Base-by-base conservation (phyloP, 305 asterid species). In the Fraxinus sp. region DNA sequence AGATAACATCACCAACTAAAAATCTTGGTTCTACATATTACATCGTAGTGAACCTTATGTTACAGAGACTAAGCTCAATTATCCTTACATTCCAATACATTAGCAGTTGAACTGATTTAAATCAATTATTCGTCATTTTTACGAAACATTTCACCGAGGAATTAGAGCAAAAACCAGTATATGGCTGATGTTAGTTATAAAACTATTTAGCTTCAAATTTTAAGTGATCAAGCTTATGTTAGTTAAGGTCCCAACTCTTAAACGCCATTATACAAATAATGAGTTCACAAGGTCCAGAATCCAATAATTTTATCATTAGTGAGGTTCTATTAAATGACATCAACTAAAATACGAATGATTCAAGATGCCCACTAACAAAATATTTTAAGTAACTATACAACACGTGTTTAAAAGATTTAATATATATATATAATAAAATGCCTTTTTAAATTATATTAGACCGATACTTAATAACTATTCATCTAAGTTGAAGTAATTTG, bases 11-110 rank as follows among this genome's bases (percentile, higher is more conserved):
- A 57, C 9, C 68, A 20, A 57, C 66, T 16, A 57, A 7, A 20
- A 16, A 57, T 57, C 24, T 5, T n/a, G 66, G 24, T n/a, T 55
- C 66, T 55, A 55, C 22, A 14, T 55, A 55, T 43, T 43, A 55
- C 24, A 55, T 55, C 26, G n/a, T 16, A 4, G 24, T 55, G 3
- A n/a, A 57, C 68, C 68, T 57, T 57, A 57, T 57, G 26, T 22
- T 57, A n/a, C 68, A 57, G 10, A 57, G 68, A n/a, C 18, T n/a
- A 85, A 62, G 91, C 32, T 30, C 68, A 83, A 86, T 28, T 88
- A 89, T 18, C 92, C 86, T 83, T 76, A 3, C 89, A 88, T 82
- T 87, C 68, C 68, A 57, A 57, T 18, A 57, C 10, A 57, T 57
- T 57, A n/a, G 68, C 9, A 18, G 26, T 43, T 14, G 9, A 57